These are phyloP conservation scores for Suillus tomentosus DNA, from an alignment of 768 basidiomycete genomes.

Conservation along the genomic window DNA sequence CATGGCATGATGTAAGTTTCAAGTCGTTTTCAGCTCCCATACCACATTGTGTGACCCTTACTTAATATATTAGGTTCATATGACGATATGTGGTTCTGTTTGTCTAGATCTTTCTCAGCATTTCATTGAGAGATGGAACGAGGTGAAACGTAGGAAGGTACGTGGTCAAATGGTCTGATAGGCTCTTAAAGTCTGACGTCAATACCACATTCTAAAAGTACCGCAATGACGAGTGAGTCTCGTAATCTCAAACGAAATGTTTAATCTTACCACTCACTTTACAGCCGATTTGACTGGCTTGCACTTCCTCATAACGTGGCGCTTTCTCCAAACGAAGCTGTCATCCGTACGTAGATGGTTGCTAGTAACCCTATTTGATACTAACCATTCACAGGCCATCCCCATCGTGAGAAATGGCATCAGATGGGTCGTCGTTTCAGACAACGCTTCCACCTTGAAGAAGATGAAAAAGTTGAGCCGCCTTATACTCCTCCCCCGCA, in stretches of 20 bases:
- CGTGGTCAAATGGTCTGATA: slow-evolving; percentile 11
- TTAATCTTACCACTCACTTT: slow-evolving; percentile 15
- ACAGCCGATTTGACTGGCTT: slow-evolving; percentile 63
- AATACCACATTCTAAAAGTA: slow-evolving; percentile 22
- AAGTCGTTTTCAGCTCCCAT: neutral
- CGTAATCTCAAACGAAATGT: neutral
- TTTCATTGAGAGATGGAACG: slow-evolving; percentile 92
- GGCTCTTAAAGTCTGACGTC: neutral
- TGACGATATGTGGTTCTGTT: slow-evolving; percentile 77
- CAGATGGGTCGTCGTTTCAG: slow-evolving; percentile 58
- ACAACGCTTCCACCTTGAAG: slow-evolving; percentile 61
- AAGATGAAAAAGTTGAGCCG: slow-evolving; percentile 40
- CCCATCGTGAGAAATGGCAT: slow-evolving; percentile 65
- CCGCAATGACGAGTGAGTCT: slow-evolving; percentile 47
- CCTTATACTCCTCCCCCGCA: slow-evolving; percentile 45
- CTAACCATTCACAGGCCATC: slow-evolving; percentile 49
- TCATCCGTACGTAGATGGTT: slow-evolving; percentile 47
- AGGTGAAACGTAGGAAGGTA: slow-evolving; percentile 82
- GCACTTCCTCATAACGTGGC: slow-evolving; percentile 76
- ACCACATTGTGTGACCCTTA: slow-evolving; percentile 7
- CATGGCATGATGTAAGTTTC: slow-evolving; percentile 88
- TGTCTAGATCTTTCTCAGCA: slow-evolving; percentile 93
- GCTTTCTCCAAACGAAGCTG: slow-evolving; percentile 64
- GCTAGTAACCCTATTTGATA: neutral
- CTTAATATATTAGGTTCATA: slow-evolving; percentile 58